phyloP scores from a whole-genome alignment of 2,329 filamentous ascomycete genomes.

The Talaromyces sp. region DNA sequence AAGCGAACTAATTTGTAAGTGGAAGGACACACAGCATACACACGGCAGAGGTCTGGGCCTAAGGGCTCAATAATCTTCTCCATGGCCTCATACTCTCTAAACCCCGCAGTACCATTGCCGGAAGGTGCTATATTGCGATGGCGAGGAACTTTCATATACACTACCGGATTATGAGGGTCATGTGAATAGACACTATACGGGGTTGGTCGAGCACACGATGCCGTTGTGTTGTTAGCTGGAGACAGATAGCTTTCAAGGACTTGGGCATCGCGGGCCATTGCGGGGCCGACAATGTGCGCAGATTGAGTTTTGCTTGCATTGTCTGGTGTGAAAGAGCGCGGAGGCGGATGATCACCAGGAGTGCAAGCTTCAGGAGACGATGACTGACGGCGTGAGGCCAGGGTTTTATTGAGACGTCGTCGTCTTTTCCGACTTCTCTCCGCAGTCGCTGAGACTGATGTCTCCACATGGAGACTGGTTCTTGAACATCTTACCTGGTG shows the following conservation, averaged over 20 bases:
- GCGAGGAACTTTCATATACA: slow-evolving; percentile 21
- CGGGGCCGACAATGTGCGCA: slow-evolving; percentile 50
- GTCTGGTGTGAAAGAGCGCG: background rate
- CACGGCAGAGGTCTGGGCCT: slow-evolving; percentile 9
- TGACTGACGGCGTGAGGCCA: background rate
- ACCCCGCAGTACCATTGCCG: slow-evolving; percentile 24
- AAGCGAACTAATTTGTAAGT: slow-evolving; percentile 39
- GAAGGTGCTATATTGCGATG: slow-evolving; percentile 19
- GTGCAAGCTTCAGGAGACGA: background rate
- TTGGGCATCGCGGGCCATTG: slow-evolving; percentile 50
- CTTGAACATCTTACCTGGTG: slow-evolving; percentile 20
- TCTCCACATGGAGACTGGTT: slow-evolving; percentile 2
- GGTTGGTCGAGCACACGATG: slow-evolving; percentile 9
- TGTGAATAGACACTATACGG: slow-evolving; percentile 18
- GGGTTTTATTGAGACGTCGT: background rate
- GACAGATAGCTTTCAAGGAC: slow-evolving; percentile 50
- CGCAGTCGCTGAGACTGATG: background rate
- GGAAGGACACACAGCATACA: slow-evolving; percentile 8
- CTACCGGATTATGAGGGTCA: slow-evolving; percentile 23
- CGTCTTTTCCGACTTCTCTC: background rate
- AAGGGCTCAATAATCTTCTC: slow-evolving; percentile 50
- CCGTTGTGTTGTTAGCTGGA: slow-evolving; percentile 20
- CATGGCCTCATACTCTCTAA: slow-evolving; percentile 45
- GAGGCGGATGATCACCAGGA: background rate
- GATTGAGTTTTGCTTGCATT: slow-evolving; percentile 20